Percentiles rank a stretch among this genome's conserved stretches.
Evolutionary conservation across 345 rosid species (phyloP).

Genomic region (Populus deltoides): DNA sequence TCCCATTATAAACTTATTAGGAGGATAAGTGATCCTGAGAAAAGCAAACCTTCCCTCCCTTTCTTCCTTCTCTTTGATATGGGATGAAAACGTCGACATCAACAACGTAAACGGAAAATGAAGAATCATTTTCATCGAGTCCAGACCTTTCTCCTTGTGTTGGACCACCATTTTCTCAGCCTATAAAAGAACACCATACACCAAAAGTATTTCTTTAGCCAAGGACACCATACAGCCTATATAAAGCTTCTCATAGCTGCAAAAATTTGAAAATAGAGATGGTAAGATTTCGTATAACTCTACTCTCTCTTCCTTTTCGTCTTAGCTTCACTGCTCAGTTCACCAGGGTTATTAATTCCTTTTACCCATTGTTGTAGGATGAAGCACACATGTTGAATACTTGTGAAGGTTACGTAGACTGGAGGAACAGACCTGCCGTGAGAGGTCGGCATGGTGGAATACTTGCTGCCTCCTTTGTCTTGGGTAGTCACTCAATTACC

Average conservation of each 20-base stretch:
- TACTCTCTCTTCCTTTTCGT: not conserved
- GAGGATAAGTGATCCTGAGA: not conserved
- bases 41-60: not conserved
- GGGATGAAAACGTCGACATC: constrained; percentile 15
- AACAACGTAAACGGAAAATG: constrained; percentile 19
- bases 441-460: constrained; percentile 74
- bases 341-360: not conserved
- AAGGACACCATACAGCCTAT: no score
- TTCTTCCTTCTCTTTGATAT: not conserved
- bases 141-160: constrained; percentile 48
- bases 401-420: constrained; percentile 67
- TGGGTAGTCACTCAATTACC: constrained; percentile 40
- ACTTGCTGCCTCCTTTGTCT: constrained; percentile 72
- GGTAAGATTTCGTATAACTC: constrained; percentile 28
- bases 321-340: not conserved
- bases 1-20: constrained; percentile 1
- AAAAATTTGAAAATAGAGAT: constrained; percentile 16
- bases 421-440: constrained; percentile 63
- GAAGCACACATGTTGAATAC: constrained; percentile 31
- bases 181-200: constrained; percentile 27
- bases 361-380: constrained; percentile 38
- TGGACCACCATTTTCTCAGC: constrained; percentile 44
- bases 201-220: not conserved
- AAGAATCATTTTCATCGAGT: constrained; percentile 31
- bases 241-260: not conserved